Percentiles rank a stretch among this genome's conserved stretches.
Conservation (phyloP, 768 basidiomycete species). For the Hypsizygus marmoreus region DNA sequence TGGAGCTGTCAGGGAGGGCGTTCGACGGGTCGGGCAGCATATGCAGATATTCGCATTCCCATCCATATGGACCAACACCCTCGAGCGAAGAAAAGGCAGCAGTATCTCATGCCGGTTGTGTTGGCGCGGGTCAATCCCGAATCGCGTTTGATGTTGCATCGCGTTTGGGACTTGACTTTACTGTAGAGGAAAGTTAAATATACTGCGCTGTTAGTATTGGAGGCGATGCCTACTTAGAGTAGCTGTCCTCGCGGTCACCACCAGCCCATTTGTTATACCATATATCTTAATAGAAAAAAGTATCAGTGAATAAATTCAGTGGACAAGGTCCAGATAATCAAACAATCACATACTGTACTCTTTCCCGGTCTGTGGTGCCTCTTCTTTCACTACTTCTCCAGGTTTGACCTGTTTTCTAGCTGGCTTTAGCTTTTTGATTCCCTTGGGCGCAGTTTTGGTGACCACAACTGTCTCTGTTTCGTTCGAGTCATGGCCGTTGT, state of each 20-base stretch:
- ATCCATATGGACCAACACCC: constrained; percentile 98
- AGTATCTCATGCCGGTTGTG: constrained; percentile 89
- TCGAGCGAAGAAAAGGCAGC: constrained; percentile 92
- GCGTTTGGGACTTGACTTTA: constrained; percentile 92
- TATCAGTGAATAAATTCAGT: too few relatives aligned
- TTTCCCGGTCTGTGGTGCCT: constrained; percentile 89
- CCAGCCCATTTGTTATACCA: constrained; percentile 99
- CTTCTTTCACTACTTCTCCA: constrained; percentile 87
- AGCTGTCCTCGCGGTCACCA: constrained; percentile 94
- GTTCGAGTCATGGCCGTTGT: constrained; percentile 31
- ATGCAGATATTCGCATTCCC: constrained; percentile 97
- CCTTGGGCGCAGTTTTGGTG: constrained; percentile 9
- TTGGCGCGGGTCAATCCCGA: constrained; percentile 94
- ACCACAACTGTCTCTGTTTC: constrained; percentile 22
- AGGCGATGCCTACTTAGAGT: constrained; percentile 75
- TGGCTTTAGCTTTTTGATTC: constrained; percentile 75
- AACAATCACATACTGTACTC: constrained; percentile 79
- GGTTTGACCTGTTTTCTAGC: constrained; percentile 93
- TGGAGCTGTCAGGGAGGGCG: constrained; percentile 83
- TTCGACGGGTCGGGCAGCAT: constrained; percentile 72
- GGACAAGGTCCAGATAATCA: neutral
- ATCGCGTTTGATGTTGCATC: constrained; percentile 87
- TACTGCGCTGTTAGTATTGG: neutral
- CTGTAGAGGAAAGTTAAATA: constrained; percentile 40
- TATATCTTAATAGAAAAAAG: constrained; percentile 67